Base-by-base conservation (phyloP, 495 filamentous ascomycete genomes). In the Podospora anserina region DNA sequence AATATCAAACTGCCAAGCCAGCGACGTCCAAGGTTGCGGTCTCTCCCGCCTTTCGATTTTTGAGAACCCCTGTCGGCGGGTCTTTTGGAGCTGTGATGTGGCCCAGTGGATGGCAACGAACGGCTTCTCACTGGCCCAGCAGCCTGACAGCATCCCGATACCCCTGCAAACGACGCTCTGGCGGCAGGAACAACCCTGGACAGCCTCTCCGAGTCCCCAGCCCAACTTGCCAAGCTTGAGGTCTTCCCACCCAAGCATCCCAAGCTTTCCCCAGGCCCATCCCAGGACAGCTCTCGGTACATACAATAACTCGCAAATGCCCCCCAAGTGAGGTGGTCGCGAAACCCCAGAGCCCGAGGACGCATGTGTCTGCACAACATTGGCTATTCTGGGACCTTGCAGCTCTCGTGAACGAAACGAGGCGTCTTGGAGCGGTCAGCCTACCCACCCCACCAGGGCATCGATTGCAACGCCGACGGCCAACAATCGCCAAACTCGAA, bases 311-410 rank as follows among this genome's bases (percentile, higher is more conserved):
- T 68, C 59, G 63, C 66, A 28, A n/a, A 30, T 26, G 49, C 53
- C 67, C 66, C 28, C 61, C 61, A 26, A 27, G 49, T 61, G 66
- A 34, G 64, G 54, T 69, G 70, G 63, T 63, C 54, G 54, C 57
- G 65, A 26, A 26, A 15, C 20, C 27, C 69, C 71, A 67, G 67
- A 71, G 76, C 72, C 77, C 74, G 75, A 44, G 67, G 68, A 73
- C 72, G 78, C 79, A 82, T 84, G 79, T 82, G 81, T 80, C 76
- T 79, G 72, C 74, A 73, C 69, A 71, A 75, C 76, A 84, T 82
- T 83, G 80, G 82, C 67, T 76, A 72, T 71, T 49, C 70, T 75
- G 75, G 76, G 67, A 67, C 66, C 74, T 70, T 77, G 78, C 78
- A 79, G 71, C 28, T 63, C 68, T 71, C 69, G 68, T 71, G 70